These are phyloP conservation scores for Sapria himalayana DNA, from an alignment of 345 rosid species.

Conservation along the genomic window DNA sequence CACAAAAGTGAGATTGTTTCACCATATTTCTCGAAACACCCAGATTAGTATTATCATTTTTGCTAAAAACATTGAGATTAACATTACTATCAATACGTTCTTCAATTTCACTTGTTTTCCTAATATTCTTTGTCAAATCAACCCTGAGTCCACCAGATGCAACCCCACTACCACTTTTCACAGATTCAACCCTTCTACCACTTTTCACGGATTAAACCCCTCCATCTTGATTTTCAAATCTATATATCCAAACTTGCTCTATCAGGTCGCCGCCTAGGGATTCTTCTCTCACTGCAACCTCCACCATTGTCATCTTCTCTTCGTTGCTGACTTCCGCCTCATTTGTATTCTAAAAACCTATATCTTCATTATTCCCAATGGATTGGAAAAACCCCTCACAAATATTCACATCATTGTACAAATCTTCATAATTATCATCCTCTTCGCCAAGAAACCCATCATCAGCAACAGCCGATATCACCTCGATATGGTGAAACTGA, in stretches of 20 bases:
- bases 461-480: constrained; percentile 51
- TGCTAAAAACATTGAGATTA: neutral
- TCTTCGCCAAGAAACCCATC: constrained; percentile 39
- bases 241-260: constrained; percentile 14
- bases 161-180: constrained; percentile 12
- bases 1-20: no score
- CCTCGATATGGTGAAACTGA: constrained; percentile 46
- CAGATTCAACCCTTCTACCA: constrained; percentile 23
- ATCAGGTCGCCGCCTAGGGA: constrained; percentile 8
- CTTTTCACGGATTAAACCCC: no score
- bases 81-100: constrained; percentile 15
- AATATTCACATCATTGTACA: constrained; percentile 64
- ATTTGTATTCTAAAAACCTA: constrained; percentile 16
- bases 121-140: no score
- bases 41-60: constrained; percentile 1
- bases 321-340: constrained; percentile 12
- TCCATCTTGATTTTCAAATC: constrained; percentile 15
- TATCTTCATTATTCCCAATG: constrained; percentile 27
- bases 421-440: constrained; percentile 67
- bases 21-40: no score
- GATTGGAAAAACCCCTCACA: constrained; percentile 62
- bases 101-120: constrained; percentile 16
- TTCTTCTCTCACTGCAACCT: constrained; percentile 20
- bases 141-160: no score
- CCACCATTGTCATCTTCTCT: no score